Percentiles rank a stretch among this genome's conserved stretches.
These are phyloP conservation scores for Arthrinium phaeospermum DNA, from an alignment of 2,329 filamentous ascomycete species.

Conservation along the genomic window DNA sequence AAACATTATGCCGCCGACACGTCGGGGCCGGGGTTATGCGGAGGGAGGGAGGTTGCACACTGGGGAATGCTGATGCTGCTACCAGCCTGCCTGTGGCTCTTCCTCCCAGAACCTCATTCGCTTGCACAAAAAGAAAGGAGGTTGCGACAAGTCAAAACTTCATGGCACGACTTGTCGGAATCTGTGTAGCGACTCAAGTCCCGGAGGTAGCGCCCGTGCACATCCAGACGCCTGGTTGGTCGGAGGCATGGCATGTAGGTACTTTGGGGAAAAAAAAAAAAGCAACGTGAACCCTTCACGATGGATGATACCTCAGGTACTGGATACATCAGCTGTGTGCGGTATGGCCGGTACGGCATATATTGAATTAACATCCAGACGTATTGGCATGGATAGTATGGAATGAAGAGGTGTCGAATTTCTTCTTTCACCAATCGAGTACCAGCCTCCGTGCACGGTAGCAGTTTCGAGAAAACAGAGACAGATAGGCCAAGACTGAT, in stretches of 20 bases:
- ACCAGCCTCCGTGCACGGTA: not conserved
- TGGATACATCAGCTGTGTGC: not conserved
- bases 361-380: not conserved
- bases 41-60: conserved; percentile 9
- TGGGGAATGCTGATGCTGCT: conserved; percentile 13
- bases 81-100: conserved; percentile 4
- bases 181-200: not conserved
- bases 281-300: not conserved
- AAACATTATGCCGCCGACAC: conserved; percentile 11
- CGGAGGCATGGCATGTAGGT: not conserved
- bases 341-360: not conserved
- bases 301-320: not conserved
- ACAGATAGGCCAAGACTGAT: not conserved
- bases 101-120: not conserved
- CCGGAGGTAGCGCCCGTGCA: conserved; percentile 1
- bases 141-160: conserved; percentile 14
- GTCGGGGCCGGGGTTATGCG: conserved; percentile 2
- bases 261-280: not conserved
- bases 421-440: not conserved
- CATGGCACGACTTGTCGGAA: conserved; percentile 12
- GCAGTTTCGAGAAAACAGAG: not conserved
- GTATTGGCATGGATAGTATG: conserved; percentile 4
- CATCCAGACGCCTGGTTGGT: not conserved
- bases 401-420: not conserved
- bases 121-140: conserved; percentile 1